A percentile compares a stretch with the other conserved stretches of the same genome.
phyloP scores from a whole-genome alignment of 2,329 filamentous ascomycete species.

The Geosmithia flava region DNA sequence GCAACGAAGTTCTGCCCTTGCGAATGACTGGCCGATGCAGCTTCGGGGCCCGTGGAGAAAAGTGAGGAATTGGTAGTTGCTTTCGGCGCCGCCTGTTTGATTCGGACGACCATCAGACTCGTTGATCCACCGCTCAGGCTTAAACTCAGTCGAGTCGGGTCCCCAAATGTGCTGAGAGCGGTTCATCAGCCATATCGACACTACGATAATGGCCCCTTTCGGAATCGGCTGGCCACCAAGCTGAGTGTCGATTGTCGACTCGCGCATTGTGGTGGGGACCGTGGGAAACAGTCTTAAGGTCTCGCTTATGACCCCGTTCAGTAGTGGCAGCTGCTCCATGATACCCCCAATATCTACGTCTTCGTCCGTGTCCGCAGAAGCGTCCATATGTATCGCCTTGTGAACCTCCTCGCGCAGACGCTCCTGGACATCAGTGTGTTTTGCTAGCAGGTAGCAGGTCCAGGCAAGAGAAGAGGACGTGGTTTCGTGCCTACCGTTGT shows the following conservation, averaged over 20 bases:
- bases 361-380: not conserved
- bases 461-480: slow-evolving; percentile 52
- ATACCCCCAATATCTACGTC: slow-evolving; percentile 27
- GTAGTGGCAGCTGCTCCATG: slow-evolving; percentile 54
- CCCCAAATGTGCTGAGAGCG: slow-evolving; percentile 54
- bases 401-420: slow-evolving; percentile 49
- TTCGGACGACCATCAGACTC: slow-evolving; percentile 34
- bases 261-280: slow-evolving; percentile 51
- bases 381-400: slow-evolving; percentile 25
- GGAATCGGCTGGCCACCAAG: slow-evolving; percentile 49
- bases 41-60: slow-evolving; percentile 51
- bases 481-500: slow-evolving; percentile 42
- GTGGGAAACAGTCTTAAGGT: slow-evolving; percentile 55
- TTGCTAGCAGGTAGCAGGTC: slow-evolving; percentile 47
- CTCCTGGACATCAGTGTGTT: slow-evolving; percentile 42
- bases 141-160: slow-evolving; percentile 49
- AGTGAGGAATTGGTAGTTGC: slow-evolving; percentile 61
- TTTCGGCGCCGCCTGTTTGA: slow-evolving; percentile 54
- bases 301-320: slow-evolving; percentile 60
- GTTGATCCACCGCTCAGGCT: slow-evolving; percentile 53
- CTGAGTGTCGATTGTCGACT: slow-evolving; percentile 40
- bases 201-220: slow-evolving; percentile 48
- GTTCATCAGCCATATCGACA: slow-evolving; percentile 52
- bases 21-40: slow-evolving; percentile 36
- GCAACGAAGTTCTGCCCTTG: slow-evolving; percentile 62